These are phyloP conservation scores for Neospora caninum DNA, from an alignment of 169 alveolate genomes.

Conservation along the genomic window DNA sequence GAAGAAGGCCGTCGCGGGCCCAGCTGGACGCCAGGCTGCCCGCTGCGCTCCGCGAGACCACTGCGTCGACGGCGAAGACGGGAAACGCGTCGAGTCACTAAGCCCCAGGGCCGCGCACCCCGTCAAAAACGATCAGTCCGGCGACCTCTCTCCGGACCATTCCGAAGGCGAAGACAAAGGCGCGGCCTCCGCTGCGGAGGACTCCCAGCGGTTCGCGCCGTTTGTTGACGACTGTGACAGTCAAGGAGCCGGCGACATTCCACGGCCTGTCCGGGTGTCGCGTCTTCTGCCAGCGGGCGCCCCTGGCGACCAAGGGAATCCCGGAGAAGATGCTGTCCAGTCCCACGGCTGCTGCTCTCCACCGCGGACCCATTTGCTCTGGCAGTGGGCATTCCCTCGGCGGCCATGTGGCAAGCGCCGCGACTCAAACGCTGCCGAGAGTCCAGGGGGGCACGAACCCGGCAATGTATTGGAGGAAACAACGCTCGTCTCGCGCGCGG, in stretches of 20 bases:
- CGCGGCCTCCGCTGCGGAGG: background rate
- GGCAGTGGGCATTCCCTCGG: background rate
- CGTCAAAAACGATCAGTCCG: background rate
- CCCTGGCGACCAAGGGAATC: too few species aligned
- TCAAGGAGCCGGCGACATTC: background rate
- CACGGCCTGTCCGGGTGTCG: background rate
- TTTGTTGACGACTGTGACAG: slow-evolving; percentile 14
- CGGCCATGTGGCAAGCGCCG: background rate
- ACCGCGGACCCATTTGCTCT: background rate
- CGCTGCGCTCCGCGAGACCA: background rate
- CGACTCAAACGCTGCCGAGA: background rate
- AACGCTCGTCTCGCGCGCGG: background rate
- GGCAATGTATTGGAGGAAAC: background rate
- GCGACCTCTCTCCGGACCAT: background rate
- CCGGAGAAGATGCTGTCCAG: too few species aligned
- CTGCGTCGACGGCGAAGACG: background rate
- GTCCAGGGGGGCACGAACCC: background rate
- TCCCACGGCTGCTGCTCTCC: background rate
- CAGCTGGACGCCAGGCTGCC: too few species aligned
- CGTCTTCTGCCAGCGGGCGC: background rate
- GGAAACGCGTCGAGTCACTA: background rate
- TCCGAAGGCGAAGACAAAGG: background rate
- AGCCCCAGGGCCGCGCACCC: too few species aligned
- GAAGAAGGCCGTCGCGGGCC: background rate
- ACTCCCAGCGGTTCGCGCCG: background rate